Base-by-base conservation (phyloP, 169 alveolate species). In the Sarcocystis neurona region DNA sequence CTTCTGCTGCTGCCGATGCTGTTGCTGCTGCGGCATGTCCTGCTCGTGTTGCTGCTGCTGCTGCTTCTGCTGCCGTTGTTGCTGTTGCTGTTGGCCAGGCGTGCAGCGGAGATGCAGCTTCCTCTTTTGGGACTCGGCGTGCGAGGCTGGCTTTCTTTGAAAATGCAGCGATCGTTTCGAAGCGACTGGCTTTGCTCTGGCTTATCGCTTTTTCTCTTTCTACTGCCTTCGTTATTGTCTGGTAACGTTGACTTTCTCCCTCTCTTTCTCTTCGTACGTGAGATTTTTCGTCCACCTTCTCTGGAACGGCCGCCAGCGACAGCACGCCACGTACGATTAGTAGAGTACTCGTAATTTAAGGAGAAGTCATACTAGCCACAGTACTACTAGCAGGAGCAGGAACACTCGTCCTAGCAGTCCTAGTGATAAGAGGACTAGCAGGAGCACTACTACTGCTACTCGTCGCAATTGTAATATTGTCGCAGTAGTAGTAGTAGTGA, bases 131-230 rank as follows among this genome's bases (percentile, higher is more conserved):
- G 43, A 18, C n/a, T 63, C n/a, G 82, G 18, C 82, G 82, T 30
- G 56, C 53, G 27, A 72, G 41, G 32, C 39, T 72, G 2, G 58
- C 87, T 18, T 79, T 79, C 87, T 79, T 79, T 32, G 87, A 79
- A 30, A 37, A 39, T 30, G 87, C 87, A 2, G 47, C 27, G 34
- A 3, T 79, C n/a, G 87, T 79, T 12, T 27, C 75, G 27, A 47
- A 50, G 15, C 43, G 41, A 30, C 50, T 79, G 53, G 72, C 63
- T 3, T 0, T 46, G 27, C 23, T 79, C 74, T 79, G 87, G 87
- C 15, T 46, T 18, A 37, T 48, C 74, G 47, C 87, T 0, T 32
- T 43, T 37, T 2, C 63, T 48, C 8, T 79, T 18, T 47, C 46
- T 50, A 37, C 50, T 32, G 0, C 12, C 34, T 23, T 20, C 68